phyloP scores from a whole-genome alignment of 2,329 filamentous ascomycete genomes.

The Fonsecaea pedrosoi region DNA sequence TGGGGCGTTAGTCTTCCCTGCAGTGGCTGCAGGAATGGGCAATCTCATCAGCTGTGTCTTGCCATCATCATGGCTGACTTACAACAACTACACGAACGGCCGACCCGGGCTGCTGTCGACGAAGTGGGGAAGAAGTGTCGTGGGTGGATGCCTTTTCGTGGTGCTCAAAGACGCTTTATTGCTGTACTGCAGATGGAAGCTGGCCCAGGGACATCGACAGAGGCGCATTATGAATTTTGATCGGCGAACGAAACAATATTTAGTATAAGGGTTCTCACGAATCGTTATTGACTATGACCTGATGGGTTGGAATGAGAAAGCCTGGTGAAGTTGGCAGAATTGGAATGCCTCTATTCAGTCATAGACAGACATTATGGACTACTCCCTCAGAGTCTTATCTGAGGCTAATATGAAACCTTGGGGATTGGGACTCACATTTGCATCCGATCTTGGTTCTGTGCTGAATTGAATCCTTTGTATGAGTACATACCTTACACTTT shows the following conservation, averaged over 20 bases:
- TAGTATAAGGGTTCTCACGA: constrained; percentile 10
- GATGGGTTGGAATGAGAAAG: neutral
- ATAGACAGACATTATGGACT: constrained; percentile 20
- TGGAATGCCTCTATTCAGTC: constrained; percentile 15
- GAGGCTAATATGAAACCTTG: neutral
- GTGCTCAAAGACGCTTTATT: constrained; percentile 75
- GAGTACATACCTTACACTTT: neutral
- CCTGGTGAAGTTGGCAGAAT: constrained; percentile 4
- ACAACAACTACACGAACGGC: constrained; percentile 47
- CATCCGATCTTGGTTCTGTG: neutral
- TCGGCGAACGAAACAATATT: constrained; percentile 48
- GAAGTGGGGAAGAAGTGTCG: constrained; percentile 85
- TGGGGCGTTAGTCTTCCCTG: constrained; percentile 79
- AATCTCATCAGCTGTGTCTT: constrained; percentile 73
- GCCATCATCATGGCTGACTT: constrained; percentile 70
- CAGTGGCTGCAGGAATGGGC: constrained; percentile 78
- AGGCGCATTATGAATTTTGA: constrained; percentile 57
- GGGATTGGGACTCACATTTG: neutral
- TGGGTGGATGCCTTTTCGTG: constrained; percentile 87
- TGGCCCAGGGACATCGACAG: constrained; percentile 55
- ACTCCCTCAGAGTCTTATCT: neutral
- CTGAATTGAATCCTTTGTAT: neutral
- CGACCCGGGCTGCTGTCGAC: constrained; percentile 75
- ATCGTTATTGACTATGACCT: neutral
- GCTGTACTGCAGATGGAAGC: constrained; percentile 62